These are phyloP conservation scores for Acer yangbiense DNA, from an alignment of 345 rosid genomes.

Conservation along the genomic window DNA sequence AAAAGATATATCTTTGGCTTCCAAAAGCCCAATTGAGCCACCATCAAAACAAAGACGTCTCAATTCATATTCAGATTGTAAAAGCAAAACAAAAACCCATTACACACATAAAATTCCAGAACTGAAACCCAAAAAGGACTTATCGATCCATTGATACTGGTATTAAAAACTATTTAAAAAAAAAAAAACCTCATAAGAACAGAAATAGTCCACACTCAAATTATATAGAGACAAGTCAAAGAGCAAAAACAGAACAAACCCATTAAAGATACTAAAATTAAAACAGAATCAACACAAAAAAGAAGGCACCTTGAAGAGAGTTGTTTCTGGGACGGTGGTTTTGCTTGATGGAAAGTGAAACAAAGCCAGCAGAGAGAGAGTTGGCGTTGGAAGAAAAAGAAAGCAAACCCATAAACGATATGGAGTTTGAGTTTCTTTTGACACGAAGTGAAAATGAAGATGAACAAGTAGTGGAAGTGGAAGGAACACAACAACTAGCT, in stretches of 20 bases:
- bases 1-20: neutral
- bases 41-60: neutral
- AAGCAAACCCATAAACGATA: conserved; percentile 27
- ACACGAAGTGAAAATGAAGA: conserved; percentile 35
- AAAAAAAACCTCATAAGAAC: neutral
- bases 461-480: conserved; percentile 33
- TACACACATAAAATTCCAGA: neutral
- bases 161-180: too few species aligned
- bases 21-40: conserved; percentile 7
- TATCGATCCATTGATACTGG: neutral
- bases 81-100: neutral
- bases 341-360: conserved; percentile 39
- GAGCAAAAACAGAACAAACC: conserved; percentile 7
- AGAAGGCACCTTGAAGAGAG: conserved; percentile 53
- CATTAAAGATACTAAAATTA: conserved; percentile 1
- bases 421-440: conserved; percentile 21
- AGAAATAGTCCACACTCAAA: neutral
- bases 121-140: neutral
- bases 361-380: conserved; percentile 29
- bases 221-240: neutral
- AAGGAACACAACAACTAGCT: conserved; percentile 30
- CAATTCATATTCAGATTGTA: neutral
- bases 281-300: conserved; percentile 2
- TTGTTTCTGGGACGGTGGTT: conserved; percentile 36
- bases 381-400: conserved; percentile 43